Base-by-base conservation (phyloP, 352 stramenopile species). In the Plasmopara halstedii region DNA sequence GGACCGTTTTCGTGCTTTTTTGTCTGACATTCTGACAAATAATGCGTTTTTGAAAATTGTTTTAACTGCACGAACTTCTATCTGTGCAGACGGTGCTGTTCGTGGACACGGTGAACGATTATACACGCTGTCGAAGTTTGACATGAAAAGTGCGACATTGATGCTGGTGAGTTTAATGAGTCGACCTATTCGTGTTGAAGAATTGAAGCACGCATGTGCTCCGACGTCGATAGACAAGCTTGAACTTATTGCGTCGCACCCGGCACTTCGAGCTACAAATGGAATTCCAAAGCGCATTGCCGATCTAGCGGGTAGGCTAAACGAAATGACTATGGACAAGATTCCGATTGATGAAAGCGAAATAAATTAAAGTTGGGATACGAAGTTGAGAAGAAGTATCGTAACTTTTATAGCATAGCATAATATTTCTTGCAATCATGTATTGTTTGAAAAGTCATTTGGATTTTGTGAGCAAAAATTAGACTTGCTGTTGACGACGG, bases 111-210 rank as follows among this genome's bases (percentile, higher is more conserved):
- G 77, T 19, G 77, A 88, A 20, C 71, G 73, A 3, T 62, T 88
- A 38, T 88, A 84, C 31, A 66, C 62, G 20, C 62, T 88, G 10
- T 73, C 64, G 15, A 76, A 64, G 22, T 88, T 88, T 58, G 67
- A 70, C 15, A 64, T 76, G 36, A 86, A 86, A 53, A 85, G 66
- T 53, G 56, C 77, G 15, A 81, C 73, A 6, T 85, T 81, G 57
- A 77, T 88, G 73, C 53, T 88, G 6, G 59, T 88, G 39, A 81
- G 73, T 55, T 64, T 88, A 17, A 67, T 86, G 53, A 88, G 74
- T 42, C 77, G 77, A 10, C 70, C 73, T 1, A 83, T 88, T 42
- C 73, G 73, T 17, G 20, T 84, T 4, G 74, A 88, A 31, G 77
- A 88, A 32, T 55, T 88, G 11, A 79, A 80, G 44, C 62, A 53